Percentiles rank a stretch among this genome's conserved stretches.
Evolutionary conservation across 176 grass and related monocot species (phyloP).

Genomic region (Hordeum marinum): DNA sequence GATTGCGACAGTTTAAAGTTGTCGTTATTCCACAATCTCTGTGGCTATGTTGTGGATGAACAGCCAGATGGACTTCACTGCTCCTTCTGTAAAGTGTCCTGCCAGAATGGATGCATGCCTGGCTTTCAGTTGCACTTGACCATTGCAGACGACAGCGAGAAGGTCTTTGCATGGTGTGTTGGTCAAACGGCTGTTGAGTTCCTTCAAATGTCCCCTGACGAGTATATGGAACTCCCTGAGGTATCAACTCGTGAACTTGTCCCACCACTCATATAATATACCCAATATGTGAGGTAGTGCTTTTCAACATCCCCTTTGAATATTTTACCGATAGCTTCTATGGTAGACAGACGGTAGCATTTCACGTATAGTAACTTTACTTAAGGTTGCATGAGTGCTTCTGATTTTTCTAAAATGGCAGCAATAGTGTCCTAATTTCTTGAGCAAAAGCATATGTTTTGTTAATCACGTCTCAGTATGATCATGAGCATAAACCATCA

Average conservation of each 20-base stretch:
- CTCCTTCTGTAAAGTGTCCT: constrained; percentile 57
- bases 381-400: not conserved
- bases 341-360: not conserved
- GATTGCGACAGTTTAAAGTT: constrained; percentile 58
- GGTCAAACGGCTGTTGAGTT: constrained; percentile 80
- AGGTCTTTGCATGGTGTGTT: constrained; percentile 62
- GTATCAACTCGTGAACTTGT: constrained; percentile 28
- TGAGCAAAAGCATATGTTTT: not conserved
- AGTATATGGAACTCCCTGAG: constrained; percentile 74
- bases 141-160: constrained; percentile 59
- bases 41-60: constrained; percentile 49
- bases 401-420: not conserved
- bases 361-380: not conserved
- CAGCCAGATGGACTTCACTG: constrained; percentile 45
- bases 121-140: constrained; percentile 72
- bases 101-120: constrained; percentile 31
- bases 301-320: not conserved
- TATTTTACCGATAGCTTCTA: not conserved
- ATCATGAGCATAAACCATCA: not conserved
- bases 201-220: constrained; percentile 86
- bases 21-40: constrained; percentile 53
- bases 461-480: not conserved
- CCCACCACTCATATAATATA: not conserved
- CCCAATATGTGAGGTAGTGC: not conserved
- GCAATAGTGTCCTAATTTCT: not conserved